Conservation (phyloP, 768 basidiomycete species). For the Chlorophyllum brunneum region DNA sequence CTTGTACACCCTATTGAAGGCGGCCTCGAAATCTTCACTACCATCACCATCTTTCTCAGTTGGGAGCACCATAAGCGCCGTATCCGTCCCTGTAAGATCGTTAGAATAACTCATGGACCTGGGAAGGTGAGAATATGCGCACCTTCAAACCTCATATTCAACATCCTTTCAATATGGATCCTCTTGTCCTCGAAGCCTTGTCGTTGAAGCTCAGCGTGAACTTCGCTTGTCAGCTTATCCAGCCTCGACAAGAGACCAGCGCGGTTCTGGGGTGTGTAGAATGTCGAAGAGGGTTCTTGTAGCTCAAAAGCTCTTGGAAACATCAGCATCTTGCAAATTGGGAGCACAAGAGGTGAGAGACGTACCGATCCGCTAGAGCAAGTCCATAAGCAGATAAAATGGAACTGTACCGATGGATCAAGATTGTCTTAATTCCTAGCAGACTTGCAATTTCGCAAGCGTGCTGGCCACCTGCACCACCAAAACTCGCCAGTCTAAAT, state of each 20-base stretch:
- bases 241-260: conserved; percentile 57
- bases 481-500: conserved; percentile 75
- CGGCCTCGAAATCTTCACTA: conserved; percentile 71
- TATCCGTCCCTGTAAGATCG: conserved; percentile 65
- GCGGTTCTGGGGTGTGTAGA: conserved; percentile 61
- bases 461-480: conserved; percentile 89
- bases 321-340: neutral
- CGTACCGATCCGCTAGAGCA: conserved; percentile 76
- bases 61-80: conserved; percentile 83
- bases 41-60: conserved; percentile 40
- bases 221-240: conserved; percentile 61
- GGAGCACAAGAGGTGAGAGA: neutral
- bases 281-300: conserved; percentile 86
- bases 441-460: conserved; percentile 89
- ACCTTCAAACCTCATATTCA: conserved; percentile 85
- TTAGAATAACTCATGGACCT: neutral
- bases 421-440: conserved; percentile 81
- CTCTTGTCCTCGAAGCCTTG: conserved; percentile 80
- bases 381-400: conserved; percentile 93
- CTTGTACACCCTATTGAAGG: conserved; percentile 79
- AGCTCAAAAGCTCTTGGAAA: conserved; percentile 67
- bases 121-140: neutral
- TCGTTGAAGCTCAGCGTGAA: conserved; percentile 58
- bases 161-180: conserved; percentile 75
- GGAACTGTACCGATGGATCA: conserved; percentile 90